phyloP scores from a whole-genome alignment of 139 green algal species.

The Limnomonas spitsbergensis region DNA sequence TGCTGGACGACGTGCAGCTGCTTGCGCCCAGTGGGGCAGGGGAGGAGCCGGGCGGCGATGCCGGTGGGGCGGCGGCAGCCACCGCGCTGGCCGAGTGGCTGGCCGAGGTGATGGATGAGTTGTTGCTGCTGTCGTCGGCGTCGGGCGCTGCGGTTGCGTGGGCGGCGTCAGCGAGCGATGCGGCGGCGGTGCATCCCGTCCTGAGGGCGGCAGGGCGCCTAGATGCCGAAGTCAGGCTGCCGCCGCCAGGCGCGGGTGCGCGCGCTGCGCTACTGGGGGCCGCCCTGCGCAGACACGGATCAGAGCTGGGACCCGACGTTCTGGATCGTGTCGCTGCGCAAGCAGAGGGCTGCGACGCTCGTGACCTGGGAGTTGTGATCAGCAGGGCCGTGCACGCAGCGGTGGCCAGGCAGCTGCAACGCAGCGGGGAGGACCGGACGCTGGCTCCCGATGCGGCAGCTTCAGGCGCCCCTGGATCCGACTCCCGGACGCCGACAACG shows the following conservation, averaged over 20 bases:
- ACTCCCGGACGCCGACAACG: background rate
- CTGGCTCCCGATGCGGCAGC: background rate
- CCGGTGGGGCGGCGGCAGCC: background rate
- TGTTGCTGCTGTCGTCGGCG: background rate
- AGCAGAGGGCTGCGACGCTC: slow-evolving; percentile 72
- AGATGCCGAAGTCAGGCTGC: slow-evolving; percentile 27
- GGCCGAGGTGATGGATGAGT: slow-evolving; percentile 28
- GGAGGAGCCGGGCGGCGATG: background rate
- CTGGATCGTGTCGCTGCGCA: slow-evolving; percentile 26
- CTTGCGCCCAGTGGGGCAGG: slow-evolving; percentile 44
- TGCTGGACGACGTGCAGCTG: slow-evolving; percentile 82
- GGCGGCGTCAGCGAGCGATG: slow-evolving; percentile 20
- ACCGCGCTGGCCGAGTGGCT: slow-evolving; percentile 32
- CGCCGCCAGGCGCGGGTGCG: slow-evolving; percentile 43
- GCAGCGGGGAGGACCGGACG: background rate
- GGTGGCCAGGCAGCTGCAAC: slow-evolving; percentile 34
- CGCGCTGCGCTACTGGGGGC: slow-evolving; percentile 48
- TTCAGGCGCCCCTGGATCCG: background rate
- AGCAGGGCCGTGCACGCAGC: slow-evolving; percentile 65
- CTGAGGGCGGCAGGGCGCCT: slow-evolving; percentile 3
- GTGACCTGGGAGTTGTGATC: slow-evolving; percentile 66
- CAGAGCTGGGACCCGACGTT: background rate
- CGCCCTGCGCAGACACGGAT: slow-evolving; percentile 26
- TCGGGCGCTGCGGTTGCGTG: slow-evolving; percentile 15
- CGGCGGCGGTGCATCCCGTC: slow-evolving; percentile 5